A percentile compares a stretch with the other conserved stretches of the same genome.
These are phyloP conservation scores for Sphaerostilbella broomeana DNA, from an alignment of 2,329 filamentous ascomycete species.

Conservation along the genomic window DNA sequence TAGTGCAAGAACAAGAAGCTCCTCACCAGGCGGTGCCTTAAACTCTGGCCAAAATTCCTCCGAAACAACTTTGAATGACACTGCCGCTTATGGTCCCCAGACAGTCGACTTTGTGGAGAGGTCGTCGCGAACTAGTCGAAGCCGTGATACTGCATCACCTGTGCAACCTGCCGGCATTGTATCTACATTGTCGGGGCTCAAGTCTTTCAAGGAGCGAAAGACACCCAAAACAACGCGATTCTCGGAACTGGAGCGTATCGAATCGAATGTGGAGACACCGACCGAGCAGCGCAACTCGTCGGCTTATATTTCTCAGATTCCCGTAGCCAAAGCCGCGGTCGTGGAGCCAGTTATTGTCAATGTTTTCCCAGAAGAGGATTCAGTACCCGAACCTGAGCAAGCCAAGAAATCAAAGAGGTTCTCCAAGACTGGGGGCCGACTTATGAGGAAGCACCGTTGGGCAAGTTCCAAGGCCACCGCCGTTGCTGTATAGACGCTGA, in stretches of 20 bases:
- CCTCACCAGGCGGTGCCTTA: background rate
- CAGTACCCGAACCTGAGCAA: slow-evolving; percentile 14
- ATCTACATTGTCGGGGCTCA: no score
- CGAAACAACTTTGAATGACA: no score
- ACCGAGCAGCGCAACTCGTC: background rate
- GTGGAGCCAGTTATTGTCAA: slow-evolving; percentile 17
- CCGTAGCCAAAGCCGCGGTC: slow-evolving; percentile 9
- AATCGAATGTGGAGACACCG: slow-evolving; percentile 20
- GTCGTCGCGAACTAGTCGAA: no score
- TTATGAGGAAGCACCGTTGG: slow-evolving; percentile 22
- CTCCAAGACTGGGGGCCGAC: slow-evolving; percentile 25
- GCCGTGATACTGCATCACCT: no score
- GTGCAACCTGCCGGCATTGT: slow-evolving; percentile 10
- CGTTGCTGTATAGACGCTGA: slow-evolving; percentile 12
- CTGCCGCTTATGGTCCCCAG: no score
- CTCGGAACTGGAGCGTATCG: slow-evolving; percentile 26
- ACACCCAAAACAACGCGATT: slow-evolving; percentile 22
- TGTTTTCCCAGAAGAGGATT: slow-evolving; percentile 18
- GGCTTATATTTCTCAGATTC: slow-evolving; percentile 11
- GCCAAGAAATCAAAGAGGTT: slow-evolving; percentile 22
- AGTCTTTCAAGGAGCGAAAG: slow-evolving; percentile 16
- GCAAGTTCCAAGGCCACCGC: slow-evolving; percentile 16
- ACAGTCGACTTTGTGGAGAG: no score
- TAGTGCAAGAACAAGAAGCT: background rate
- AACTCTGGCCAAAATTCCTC: slow-evolving; percentile 19